Evolutionary conservation across 2,329 filamentous ascomycete species (phyloP), one percentile per base, ranked within the genome.

Genomic region (Neodidymelliopsis sp.): DNA sequence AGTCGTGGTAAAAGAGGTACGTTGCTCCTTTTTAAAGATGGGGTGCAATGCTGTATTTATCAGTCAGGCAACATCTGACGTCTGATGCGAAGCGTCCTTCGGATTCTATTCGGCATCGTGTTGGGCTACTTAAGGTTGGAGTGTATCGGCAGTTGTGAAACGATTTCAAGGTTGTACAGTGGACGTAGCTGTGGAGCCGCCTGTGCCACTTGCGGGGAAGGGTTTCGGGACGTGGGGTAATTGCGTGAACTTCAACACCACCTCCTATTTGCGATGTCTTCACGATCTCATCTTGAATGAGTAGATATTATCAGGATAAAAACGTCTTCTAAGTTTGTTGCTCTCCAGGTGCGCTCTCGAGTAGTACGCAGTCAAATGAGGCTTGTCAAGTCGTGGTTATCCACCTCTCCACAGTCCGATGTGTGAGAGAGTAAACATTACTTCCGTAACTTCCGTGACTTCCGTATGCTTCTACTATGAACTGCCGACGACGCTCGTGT

Each of bases 111-210:
- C 27, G 36, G 33, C 36, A 34, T 42, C 18, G n/a, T 35, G 12
- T 47, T 30, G 12, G 33, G 15, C 9, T 22, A 34, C 31, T 19
- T 44, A 40, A 45, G 20, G 4, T n/a, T 36, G 19, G 36, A 50
- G 20, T n/a, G 22, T 27, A n/a, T 47, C 49, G 49, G 49, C 49
- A 52, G 49, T 52, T 52, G 43, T 23, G 12, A 39, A 45, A 30
- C 38, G 31, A 7, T 22, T 3, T 16, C 25, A 15, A 42, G 25
- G 25, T 31, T 37, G 34, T 29, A 24, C 27, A 15, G 39, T 36
- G 22, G 30, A 36, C 36, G 15, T 30, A 35, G 34, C 40, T 34
- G 35, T 39, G 47, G 34, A 28, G 47, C 35, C 23, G 10, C 22
- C 22, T 27, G 29, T 28, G 15, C 33, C 22, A 15, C 9, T 10